phyloP scores from a whole-genome alignment of 169 alveolate genomes.

The Cyclospora cayetanensis region DNA sequence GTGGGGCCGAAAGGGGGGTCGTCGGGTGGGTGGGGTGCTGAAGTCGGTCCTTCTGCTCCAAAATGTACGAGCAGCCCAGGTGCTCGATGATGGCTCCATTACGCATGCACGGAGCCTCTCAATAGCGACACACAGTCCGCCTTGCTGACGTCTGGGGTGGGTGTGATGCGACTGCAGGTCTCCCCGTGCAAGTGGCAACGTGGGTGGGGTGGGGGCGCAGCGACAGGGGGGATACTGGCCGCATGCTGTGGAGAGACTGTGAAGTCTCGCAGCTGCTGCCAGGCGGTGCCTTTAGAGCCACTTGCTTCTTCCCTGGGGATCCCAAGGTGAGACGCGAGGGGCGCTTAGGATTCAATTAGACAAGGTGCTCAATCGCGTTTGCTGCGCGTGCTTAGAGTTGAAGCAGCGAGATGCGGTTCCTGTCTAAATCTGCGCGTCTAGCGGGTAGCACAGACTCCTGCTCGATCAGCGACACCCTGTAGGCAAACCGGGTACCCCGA shows the following conservation, averaged over 20 bases:
- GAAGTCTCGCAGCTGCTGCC: constrained; percentile 61
- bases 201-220: constrained; percentile 33
- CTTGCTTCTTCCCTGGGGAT: neutral
- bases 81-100: neutral
- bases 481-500: too few relatives aligned
- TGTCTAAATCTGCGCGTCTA: too few relatives aligned
- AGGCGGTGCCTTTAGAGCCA: constrained; percentile 9
- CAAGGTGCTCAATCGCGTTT: too few relatives aligned
- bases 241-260: constrained; percentile 69
- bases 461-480: too few relatives aligned
- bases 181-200: constrained; percentile 41
- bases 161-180: neutral
- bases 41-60: too few relatives aligned
- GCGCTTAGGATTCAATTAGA: too few relatives aligned
- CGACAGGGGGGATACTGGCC: constrained; percentile 22
- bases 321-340: neutral
- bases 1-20: neutral
- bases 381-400: too few relatives aligned
- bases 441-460: too few relatives aligned
- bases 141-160: neutral
- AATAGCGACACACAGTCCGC: neutral
- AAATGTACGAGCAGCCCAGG: neutral
- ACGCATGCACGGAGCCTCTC: neutral
- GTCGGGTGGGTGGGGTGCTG: neutral
- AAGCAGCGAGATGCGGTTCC: too few relatives aligned